These are phyloP conservation scores for Leccinum broughii DNA, from an alignment of 768 basidiomycete genomes.

Conservation along the genomic window DNA sequence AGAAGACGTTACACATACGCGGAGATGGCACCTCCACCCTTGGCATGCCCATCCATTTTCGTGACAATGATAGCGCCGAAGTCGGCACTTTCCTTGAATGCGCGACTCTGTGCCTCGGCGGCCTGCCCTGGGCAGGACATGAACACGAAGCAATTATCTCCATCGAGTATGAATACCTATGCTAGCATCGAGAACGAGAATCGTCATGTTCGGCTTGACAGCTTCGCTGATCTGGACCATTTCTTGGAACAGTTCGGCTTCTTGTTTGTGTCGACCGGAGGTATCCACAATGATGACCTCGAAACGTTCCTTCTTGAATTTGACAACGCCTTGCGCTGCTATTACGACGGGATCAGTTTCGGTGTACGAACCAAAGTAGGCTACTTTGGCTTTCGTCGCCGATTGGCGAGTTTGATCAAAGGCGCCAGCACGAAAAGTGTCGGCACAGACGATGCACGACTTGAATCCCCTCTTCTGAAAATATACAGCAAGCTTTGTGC, in stretches of 20 bases:
- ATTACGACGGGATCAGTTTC: constrained; percentile 97
- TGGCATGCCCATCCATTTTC: constrained; percentile 99
- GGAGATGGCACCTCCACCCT: constrained; percentile 98
- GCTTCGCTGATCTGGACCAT: constrained; percentile 97
- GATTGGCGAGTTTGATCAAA: constrained; percentile 99
- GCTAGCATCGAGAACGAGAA: constrained; percentile 94
- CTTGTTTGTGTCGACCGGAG: constrained; percentile 95
- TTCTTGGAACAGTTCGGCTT: constrained; percentile 93
- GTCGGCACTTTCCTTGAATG: constrained; percentile 97
- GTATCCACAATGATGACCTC: constrained; percentile 99
- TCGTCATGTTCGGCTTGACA: constrained; percentile 94
- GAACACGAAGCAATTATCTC: not conserved
- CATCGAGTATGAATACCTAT: constrained; percentile 57
- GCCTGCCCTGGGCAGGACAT: constrained; percentile 71
- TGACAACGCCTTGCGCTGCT: constrained; percentile 90
- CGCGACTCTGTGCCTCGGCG: constrained; percentile 92
- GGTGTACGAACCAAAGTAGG: constrained; percentile 98
- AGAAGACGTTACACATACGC: constrained; percentile 60
- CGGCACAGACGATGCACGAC: constrained; percentile 96
- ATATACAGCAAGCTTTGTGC: constrained; percentile 97
- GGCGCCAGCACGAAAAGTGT: constrained; percentile 98
- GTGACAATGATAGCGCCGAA: constrained; percentile 99
- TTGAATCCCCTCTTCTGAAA: constrained; percentile 97
- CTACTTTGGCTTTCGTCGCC: constrained; percentile 97
- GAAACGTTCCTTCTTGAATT: constrained; percentile 98